These are phyloP conservation scores for Panicum hallii DNA, from an alignment of 202 grass and related monocot species.

Conservation along the genomic window DNA sequence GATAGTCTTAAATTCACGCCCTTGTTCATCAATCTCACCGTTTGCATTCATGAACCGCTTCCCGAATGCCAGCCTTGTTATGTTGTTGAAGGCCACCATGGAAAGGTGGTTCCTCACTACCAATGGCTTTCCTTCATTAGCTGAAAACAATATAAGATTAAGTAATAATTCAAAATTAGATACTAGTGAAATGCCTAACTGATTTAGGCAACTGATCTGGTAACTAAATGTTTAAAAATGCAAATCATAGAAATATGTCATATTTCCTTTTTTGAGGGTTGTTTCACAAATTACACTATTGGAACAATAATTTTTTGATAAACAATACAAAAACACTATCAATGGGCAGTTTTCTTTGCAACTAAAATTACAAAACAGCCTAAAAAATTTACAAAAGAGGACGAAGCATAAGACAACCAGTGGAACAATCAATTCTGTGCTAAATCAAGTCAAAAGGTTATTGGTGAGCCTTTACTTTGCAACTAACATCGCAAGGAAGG, in stretches of 20 bases:
- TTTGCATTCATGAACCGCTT: conserved; percentile 91
- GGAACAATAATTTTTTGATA: background rate
- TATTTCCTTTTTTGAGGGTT: background rate
- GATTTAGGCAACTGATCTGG: background rate
- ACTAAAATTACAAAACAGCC: background rate
- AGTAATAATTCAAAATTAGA: background rate
- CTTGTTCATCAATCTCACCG: conserved; percentile 78
- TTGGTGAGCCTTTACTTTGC: background rate
- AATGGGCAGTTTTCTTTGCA: background rate
- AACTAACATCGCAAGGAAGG: background rate
- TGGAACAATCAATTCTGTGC: conserved; percentile 1
- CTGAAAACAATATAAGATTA: conserved; percentile 48
- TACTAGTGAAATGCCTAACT: background rate
- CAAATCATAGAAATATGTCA: background rate
- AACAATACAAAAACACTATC: background rate
- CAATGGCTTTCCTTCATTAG: conserved; percentile 63
- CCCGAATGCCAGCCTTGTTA: conserved; percentile 96
- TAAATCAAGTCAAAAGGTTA: conserved; percentile 4
- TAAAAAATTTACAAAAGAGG: background rate
- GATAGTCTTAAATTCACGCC: conserved; percentile 88
- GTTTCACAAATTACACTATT: background rate
- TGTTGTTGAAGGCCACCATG: conserved; percentile 96
- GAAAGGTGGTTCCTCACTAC: conserved; percentile 74
- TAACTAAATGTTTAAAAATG: background rate
- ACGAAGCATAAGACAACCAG: background rate